Evolutionary conservation across 2,329 filamentous ascomycete genomes (phyloP), one percentile per base, ranked within the genome.

Genomic region (Monosporascus sp.): DNA sequence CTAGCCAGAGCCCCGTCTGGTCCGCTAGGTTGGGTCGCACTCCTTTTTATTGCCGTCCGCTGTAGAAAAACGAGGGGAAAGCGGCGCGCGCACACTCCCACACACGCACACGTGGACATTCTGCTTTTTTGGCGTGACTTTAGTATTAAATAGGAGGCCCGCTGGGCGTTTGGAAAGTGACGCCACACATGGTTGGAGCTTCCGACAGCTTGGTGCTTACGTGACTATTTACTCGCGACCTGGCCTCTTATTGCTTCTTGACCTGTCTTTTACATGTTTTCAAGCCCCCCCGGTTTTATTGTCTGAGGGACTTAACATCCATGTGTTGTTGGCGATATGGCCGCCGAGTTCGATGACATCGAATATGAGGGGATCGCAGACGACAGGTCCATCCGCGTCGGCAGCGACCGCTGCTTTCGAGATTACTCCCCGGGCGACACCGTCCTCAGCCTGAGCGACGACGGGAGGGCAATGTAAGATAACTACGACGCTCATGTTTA

Each of bases 321-420:
- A 24, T 43, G 39, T 24, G 11, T 5, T 18, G 6, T 43, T 18
- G 8, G 18, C 39, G 18, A 20, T 43, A 43, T 43, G 39, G 17
- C 39, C 57, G 56, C 53, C 6, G 53, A 55, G 35, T 49, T 50
- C 18, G 52, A 58, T 27, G 55, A 60, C 20, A 57, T 62, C 20
- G 58, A 64, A 24, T 63, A 58, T 18, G 56, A 50, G 47, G 60
- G 62, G 9, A 55, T 62, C 50, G 60, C 60, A n/a, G 60, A 51
- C 20, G 59, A 55, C 9, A 48, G 58, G 8, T 27, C 50, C 25
- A 54, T 59, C 27, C 22, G 20, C 20, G 44, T 59, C 39, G 48
- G 51, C 51, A 59, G 57, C 39, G 59, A 59, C 20, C 57, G 54
- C 6, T 60, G 54, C 22, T 50, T 52, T 50, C 53, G 52, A 15